Base-by-base conservation (phyloP, 2,329 filamentous ascomycete genomes). In the Fusarium sp. region DNA sequence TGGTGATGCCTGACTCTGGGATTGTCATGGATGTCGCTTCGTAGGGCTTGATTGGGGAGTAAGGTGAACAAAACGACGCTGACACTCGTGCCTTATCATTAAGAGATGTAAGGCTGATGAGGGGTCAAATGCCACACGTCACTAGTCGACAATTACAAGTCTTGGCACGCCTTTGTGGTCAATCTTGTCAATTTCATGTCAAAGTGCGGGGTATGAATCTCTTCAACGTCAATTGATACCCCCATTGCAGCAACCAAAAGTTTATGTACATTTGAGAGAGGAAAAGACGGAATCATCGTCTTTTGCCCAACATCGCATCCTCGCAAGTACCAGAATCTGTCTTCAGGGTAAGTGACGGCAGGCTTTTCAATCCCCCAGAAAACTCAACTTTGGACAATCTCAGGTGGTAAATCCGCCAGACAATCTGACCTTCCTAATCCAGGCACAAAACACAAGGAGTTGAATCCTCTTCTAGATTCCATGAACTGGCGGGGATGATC, bases 101-200 rank as follows among this genome's bases (percentile, higher is more conserved):
- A 12, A 11, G n/a, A 15, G 5, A 22, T 9, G 15, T 16, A 14
- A 18, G 33, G 33, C 42, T 16, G 54, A 30, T 14, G 42, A 31
- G 9, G n/a, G 33, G 18, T 24, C 24, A 31, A 9, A 26, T 9
- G 20, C 22, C 16, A n/a, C 14, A 22, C 22, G 24, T 44, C 24
- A 57, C 14, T 33, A 18, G 20, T 36, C 18, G 22, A 8, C 6
- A 8, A 0, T 7, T 6, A 11, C 15, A 15, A 2, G 30, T 31
- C 55, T 64, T 44, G 55, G 26, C 45, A 44, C 56, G 55, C 56
- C 55, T 35, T 64, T 48, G 6, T 24, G 36, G 55, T 64, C 45
- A 44, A 44, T 26, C 18, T 33, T 31, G 42, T 33, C 36, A 45
- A 39, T 14, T 39, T 5, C 14, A 30, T 57, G 41, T 57, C 31